Base-by-base conservation (phyloP, 768 basidiomycete species). In the Heimioporus sp. region DNA sequence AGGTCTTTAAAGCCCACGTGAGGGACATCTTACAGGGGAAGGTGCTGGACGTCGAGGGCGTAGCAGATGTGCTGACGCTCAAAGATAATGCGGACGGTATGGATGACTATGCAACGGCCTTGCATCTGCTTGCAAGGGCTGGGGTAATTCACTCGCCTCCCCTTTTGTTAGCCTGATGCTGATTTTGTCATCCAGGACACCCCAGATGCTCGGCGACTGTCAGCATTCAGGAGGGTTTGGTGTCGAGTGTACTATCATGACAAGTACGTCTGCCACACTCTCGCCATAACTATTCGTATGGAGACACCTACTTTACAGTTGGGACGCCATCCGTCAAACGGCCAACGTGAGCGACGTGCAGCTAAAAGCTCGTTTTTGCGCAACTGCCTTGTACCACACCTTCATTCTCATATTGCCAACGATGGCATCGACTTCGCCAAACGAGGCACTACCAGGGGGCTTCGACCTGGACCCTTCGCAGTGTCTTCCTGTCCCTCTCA, bases 201-300 rank as follows among this genome's bases (percentile, higher is more conserved):
- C 4, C 92, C 93, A 0, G 82, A 85, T 52, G 80, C 80, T 31
- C 78, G 94, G 43, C 79, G 78, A 65, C 62, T 78, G 38, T 82
- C 87, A 21, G 85, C 90, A 5, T 80, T 90, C 62, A 77, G 84
- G 42, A 83, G 82, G 31, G 78, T 91, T 15, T 98, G 95, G 95
- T 80, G 95, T 34, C 77, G 95, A 30, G 80, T 96, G 42, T 96
- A 90, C 64, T 77, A 88, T 46, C 86, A 91, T 46, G 93, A 98
- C 65, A 82, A 97, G 94, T 96, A 68, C 54, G 86, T 76, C 44
- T 53, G 47, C 42, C 30, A 13, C 20, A 40, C n/a, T 15, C 40
- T 45, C 21, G 0, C 13, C 16, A 9, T 41, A 17, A 6, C 20
- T 20, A 12, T 32, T 31, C 2, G 35, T 17, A 41, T 53, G n/a